phyloP scores from a whole-genome alignment of 441 rosid species.

The Pelargonium cotyledonis region DNA sequence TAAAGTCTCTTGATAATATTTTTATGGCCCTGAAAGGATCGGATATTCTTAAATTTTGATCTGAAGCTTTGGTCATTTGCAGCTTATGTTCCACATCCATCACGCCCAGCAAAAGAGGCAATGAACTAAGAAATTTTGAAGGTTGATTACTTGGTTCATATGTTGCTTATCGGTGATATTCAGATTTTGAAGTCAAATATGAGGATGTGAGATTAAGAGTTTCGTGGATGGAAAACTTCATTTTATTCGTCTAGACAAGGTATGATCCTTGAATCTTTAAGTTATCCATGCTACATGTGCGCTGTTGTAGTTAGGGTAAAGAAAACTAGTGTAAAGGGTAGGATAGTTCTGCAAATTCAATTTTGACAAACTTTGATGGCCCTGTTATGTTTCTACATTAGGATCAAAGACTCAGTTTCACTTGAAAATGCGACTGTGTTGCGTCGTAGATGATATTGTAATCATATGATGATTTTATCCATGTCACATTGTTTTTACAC shows the following conservation, averaged over 20 bases:
- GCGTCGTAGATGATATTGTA: too few relatives aligned
- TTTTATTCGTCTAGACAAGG: not conserved
- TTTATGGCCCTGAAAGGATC: not conserved
- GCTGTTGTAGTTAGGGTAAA: too few relatives aligned
- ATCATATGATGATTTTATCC: too few relatives aligned
- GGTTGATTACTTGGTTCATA: not conserved
- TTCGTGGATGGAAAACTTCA: not conserved
- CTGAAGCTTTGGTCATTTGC: constrained; percentile 20
- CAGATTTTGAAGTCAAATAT: not conserved
- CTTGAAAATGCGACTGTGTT: too few relatives aligned
- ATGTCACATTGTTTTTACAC: too few relatives aligned
- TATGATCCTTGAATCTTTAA: not conserved
- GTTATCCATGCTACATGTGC: too few relatives aligned
- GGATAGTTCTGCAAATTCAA: too few relatives aligned
- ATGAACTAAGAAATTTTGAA: constrained; percentile 8
- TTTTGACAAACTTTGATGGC: too few relatives aligned
- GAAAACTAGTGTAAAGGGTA: too few relatives aligned
- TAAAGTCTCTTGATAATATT: not conserved
- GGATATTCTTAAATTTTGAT: constrained; percentile 2
- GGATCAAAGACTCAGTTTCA: too few relatives aligned
- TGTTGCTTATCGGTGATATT: not conserved
- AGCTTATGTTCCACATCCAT: constrained; percentile 75
- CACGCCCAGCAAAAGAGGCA: constrained; percentile 40
- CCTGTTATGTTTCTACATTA: too few relatives aligned
- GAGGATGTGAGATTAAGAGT: not conserved